A percentile compares a stretch with the other conserved stretches of the same genome.
Evolutionary conservation across 345 rosid genomes (phyloP).

Genomic region (Leavenworthia alabamica): DNA sequence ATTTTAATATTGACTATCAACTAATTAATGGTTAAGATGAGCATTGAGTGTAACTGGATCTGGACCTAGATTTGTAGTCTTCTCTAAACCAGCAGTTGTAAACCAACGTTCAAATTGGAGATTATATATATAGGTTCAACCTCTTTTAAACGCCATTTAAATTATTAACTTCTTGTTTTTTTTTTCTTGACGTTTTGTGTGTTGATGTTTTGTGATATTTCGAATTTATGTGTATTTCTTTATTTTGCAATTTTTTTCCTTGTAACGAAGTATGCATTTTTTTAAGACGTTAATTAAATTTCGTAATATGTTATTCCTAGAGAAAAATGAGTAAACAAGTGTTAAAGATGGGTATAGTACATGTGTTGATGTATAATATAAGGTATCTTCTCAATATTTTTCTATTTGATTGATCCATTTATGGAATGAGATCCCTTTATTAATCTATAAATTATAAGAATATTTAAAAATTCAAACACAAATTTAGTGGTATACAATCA

Average conservation of each 20-base stretch:
- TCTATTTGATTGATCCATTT: not conserved
- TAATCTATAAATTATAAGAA: not conserved
- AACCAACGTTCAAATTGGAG: not conserved
- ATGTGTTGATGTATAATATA: not conserved
- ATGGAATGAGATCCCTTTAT: constrained; percentile 5
- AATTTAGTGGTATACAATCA: too few relatives aligned
- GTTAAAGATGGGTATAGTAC: not conserved
- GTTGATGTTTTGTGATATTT: not conserved
- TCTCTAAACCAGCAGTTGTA: not conserved
- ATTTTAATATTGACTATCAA: not conserved
- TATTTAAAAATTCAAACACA: too few relatives aligned
- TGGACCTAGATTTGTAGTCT: not conserved
- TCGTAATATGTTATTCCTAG: constrained; percentile 1
- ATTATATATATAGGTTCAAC: not conserved
- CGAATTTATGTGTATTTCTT: not conserved
- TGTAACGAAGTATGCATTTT: not conserved
- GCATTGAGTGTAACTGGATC: not conserved
- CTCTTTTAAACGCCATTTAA: not conserved
- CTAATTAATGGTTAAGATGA: not conserved
- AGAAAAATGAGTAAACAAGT: not conserved
- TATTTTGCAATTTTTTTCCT: not conserved
- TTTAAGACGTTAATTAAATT: not conserved
- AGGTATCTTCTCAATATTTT: not conserved
- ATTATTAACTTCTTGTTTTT: not conserved
- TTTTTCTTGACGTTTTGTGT: not conserved